Evolutionary conservation across 2,329 filamentous ascomycete genomes (phyloP), one percentile per base, ranked within the genome.

Genomic region (Exophiala sp.): DNA sequence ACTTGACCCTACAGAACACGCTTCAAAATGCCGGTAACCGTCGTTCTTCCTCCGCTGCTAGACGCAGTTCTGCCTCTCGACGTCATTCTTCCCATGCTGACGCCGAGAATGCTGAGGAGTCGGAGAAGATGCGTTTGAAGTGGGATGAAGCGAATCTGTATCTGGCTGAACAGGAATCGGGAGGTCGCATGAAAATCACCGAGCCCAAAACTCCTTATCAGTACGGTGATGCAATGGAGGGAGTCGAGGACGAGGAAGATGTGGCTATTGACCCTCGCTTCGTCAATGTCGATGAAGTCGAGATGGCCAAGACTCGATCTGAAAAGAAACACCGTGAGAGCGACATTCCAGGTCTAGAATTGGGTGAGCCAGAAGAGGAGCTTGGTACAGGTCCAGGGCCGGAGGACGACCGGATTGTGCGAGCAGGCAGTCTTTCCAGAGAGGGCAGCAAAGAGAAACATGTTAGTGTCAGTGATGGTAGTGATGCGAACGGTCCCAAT

Each of bases 71-170:
- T 7, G 59, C 68, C 3, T 87, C 85, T n/a, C 87, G 90, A 51
- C 86, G 89, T 47, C 86, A 86, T 61, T 91, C 88, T 1, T 72
- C 72, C 57, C 73, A 71, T 55, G 73, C 73, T 57, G 72, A 64
- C 54, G 69, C 71, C 68, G 74, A 76, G 33, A 71, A 75, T 42
- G 76, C 80, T 39, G 70, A 77, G 14, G 80, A 83, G 47, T 80
- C 84, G 45, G 79, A 78, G 53, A 85, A 82, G 54, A 87, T 88
- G 59, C 86, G 91, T 59, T 79, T 99, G 63, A 96, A 96, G 75
- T 99, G 94, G 94, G 94, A 99, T 71, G 94, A 99, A 76, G 94
- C 89, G 42, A 99, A 99, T 69, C 81, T 99, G 32, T 99, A 96
- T 74, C 81, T 99, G 49, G 94, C 94, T 6, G 94, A 99, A 75